Percentiles rank a stretch among this genome's conserved stretches.
Conservation (phyloP, 2,329 filamentous ascomycete species). For the Penicillium sumatraense region DNA sequence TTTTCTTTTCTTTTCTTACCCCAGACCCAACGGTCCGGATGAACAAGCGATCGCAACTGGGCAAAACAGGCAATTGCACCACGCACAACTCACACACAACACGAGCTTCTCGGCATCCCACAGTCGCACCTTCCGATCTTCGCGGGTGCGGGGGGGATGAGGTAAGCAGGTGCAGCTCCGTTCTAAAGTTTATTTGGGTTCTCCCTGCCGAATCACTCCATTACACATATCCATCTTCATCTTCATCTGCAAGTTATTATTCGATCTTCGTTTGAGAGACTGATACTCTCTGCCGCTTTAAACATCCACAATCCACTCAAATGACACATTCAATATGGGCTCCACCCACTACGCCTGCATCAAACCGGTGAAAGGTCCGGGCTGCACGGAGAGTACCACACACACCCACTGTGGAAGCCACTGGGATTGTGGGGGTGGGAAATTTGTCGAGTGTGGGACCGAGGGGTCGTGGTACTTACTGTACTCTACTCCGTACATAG, state of each 20-base stretch:
- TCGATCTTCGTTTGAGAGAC: no score
- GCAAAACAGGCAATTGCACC: no score
- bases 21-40: not conserved
- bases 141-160: conserved; percentile 9
- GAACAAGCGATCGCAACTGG: not conserved
- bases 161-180: no score
- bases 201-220: not conserved
- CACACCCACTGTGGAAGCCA: not conserved
- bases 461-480: no score
- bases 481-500: no score
- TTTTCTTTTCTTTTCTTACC: not conserved
- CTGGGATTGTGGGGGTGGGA: conserved; percentile 9
- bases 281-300: not conserved
- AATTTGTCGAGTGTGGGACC: conserved; percentile 5
- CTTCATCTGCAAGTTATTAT: no score
- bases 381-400: not conserved
- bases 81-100: no score
- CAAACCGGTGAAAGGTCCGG: conserved; percentile 1
- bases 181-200: no score
- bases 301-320: not conserved
- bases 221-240: no score
- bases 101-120: not conserved
- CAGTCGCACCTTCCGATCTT: not conserved
- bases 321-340: no score
- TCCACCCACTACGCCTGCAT: not conserved